Percentiles rank a stretch among this genome's conserved stretches.
Evolutionary conservation across 176 grass and related monocot genomes (phyloP).

Genomic region (Thalia dealbata): DNA sequence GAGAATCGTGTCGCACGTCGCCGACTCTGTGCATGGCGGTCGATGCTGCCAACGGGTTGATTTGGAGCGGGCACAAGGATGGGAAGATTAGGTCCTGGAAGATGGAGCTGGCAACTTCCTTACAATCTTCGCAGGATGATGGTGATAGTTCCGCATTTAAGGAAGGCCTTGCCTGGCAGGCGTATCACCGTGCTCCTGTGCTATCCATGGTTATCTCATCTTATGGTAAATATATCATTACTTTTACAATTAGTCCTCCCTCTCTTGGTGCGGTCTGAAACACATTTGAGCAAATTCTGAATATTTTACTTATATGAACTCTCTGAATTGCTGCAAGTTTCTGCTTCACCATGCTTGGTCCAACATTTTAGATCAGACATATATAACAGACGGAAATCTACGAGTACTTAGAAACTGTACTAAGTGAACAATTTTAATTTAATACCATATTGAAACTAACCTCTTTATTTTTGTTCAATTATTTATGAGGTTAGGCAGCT

Average conservation of each 20-base stretch:
- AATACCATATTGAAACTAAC: no score
- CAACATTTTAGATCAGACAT: no score
- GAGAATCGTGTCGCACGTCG: conserved; percentile 53
- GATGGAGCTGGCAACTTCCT: conserved; percentile 32
- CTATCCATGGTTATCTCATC: conserved; percentile 80
- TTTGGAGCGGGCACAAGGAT: conserved; percentile 93
- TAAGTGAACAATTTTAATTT: no score
- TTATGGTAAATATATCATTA: conserved; percentile 40
- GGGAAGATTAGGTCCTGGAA: conserved; percentile 79
- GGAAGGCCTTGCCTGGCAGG: conserved; percentile 78
- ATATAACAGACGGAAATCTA: no score
- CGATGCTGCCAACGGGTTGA: conserved; percentile 49
- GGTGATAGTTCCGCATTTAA: conserved; percentile 31
- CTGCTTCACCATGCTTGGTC: no score
- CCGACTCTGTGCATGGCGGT: conserved; percentile 64
- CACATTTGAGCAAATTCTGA: no score
- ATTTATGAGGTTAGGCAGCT: no score
- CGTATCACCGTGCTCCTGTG: conserved; percentile 52
- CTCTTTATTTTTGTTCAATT: no score
- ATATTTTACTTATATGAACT: not conserved
- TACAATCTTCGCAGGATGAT: conserved; percentile 10
- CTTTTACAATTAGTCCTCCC: conserved; percentile 5
- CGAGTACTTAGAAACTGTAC: no score
- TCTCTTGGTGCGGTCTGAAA: not conserved
- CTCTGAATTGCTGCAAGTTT: no score